Percentiles rank a stretch among this genome's conserved stretches.
These are phyloP conservation scores for Kalmusia sp. DNA, from an alignment of 2,329 filamentous ascomycete species.

Conservation along the genomic window DNA sequence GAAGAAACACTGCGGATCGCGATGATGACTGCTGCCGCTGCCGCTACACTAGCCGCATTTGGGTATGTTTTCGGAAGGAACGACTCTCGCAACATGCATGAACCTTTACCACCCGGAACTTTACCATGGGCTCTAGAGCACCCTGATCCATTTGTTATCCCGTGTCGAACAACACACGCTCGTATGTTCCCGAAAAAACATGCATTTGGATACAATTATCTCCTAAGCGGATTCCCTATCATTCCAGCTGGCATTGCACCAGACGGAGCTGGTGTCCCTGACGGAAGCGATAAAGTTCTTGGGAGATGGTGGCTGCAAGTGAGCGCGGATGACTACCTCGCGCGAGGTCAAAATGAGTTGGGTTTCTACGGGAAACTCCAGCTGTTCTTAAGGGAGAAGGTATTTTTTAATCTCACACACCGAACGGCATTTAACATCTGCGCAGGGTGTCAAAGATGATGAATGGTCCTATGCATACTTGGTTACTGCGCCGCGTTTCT, in stretches of 20 bases:
- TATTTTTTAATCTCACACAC: conserved; percentile 34
- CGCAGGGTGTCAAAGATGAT: conserved; percentile 63
- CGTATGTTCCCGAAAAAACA: conserved; percentile 73
- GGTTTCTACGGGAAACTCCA: conserved; percentile 70
- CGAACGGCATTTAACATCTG: conserved; percentile 5
- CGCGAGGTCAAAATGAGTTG: conserved; percentile 58
- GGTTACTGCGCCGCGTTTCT: conserved; percentile 71
- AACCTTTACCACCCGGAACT: conserved; percentile 3
- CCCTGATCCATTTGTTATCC: conserved; percentile 61
- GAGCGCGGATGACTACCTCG: conserved; percentile 66
- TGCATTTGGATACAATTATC: conserved; percentile 73
- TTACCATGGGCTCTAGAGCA: conserved; percentile 20
- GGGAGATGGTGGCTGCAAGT: conserved; percentile 65
- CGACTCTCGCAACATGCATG: neutral
- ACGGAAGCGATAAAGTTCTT: conserved; percentile 34
- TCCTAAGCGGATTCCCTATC: conserved; percentile 72
- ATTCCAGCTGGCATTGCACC: conserved; percentile 59
- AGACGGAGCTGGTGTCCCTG: conserved; percentile 20
- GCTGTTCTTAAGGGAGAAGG: conserved; percentile 63
- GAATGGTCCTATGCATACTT: conserved; percentile 74
- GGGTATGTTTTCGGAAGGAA: conserved; percentile 2
- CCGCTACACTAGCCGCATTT: conserved; percentile 21
- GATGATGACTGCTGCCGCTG: conserved; percentile 10
- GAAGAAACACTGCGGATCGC: conserved; percentile 3
- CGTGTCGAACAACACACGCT: conserved; percentile 69